These are phyloP conservation scores for Colletotrichum spinosum DNA, from an alignment of 2,329 filamentous ascomycete species.

Conservation along the genomic window DNA sequence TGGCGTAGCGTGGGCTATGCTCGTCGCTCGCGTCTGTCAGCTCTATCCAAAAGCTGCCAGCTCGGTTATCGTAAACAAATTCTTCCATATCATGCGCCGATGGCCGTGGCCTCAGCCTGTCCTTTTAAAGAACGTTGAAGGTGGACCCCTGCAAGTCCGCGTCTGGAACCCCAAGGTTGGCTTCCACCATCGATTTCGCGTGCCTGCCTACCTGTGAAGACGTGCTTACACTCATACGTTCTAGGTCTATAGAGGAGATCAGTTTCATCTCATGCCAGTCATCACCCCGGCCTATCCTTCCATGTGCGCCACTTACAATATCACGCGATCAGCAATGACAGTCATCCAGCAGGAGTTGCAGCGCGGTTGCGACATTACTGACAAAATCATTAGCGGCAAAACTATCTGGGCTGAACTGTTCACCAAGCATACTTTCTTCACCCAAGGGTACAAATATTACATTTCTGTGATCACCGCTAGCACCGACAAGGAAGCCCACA, in stretches of 20 bases:
- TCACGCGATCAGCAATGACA: conserved; percentile 85
- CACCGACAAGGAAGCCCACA: conserved; percentile 84
- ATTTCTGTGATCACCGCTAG: conserved; percentile 88
- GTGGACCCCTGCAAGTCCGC: conserved; percentile 81
- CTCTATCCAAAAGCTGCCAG: conserved; percentile 93
- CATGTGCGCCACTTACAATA: conserved; percentile 97
- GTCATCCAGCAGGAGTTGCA: conserved; percentile 87
- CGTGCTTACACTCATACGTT: conserved; percentile 33
- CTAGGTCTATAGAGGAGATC: conserved; percentile 82
- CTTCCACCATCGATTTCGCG: conserved; percentile 2
- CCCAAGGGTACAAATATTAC: conserved; percentile 93
- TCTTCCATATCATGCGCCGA: conserved; percentile 89
- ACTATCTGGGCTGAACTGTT: conserved; percentile 90
- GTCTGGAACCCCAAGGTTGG: conserved; percentile 93
- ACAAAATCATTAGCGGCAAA: conserved; percentile 82
- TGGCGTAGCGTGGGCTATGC: conserved; percentile 97
- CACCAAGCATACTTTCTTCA: conserved; percentile 92
- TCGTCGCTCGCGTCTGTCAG: conserved; percentile 95
- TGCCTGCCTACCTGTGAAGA: neutral
- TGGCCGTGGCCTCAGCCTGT: conserved; percentile 98
- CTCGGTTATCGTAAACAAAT: conserved; percentile 90
- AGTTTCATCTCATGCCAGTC: conserved; percentile 94
- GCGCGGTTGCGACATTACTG: conserved; percentile 80
- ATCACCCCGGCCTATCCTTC: conserved; percentile 98
- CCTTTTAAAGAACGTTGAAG: conserved; percentile 87